Evolutionary conservation across 2,329 filamentous ascomycete genomes (phyloP).

Genomic region (Fusarium sp.): DNA sequence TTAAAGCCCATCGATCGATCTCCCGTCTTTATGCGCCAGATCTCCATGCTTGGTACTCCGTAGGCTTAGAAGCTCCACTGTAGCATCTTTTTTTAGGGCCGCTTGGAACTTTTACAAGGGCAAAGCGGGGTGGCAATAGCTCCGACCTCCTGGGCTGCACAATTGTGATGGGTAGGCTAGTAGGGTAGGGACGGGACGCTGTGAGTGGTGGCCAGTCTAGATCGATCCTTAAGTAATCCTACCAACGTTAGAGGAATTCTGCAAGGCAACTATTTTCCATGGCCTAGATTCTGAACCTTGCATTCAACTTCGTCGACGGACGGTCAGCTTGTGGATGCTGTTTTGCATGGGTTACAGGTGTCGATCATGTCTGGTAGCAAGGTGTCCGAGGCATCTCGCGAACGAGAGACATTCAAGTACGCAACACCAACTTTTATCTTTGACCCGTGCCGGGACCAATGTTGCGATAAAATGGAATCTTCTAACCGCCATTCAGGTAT

Average conservation of each 20-base stretch:
- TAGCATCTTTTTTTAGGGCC: background rate
- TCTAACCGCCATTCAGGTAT: conserved; percentile 30
- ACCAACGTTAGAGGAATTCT: conserved; percentile 10
- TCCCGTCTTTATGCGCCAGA: conserved; percentile 13
- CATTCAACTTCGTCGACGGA: conserved; percentile 1
- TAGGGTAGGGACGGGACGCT: too few relatives aligned
- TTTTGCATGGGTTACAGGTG: conserved; percentile 5
- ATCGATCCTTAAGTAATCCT: conserved; percentile 27
- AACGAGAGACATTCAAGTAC: conserved; percentile 53
- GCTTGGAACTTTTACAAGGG: background rate
- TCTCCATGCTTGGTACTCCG: conserved; percentile 12
- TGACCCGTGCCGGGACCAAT: background rate
- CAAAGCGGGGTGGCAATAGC: conserved; percentile 20
- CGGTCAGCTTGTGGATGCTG: conserved; percentile 8
- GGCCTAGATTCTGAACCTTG: conserved; percentile 2
- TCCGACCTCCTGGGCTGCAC: too few relatives aligned
- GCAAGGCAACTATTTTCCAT: conserved; percentile 8
- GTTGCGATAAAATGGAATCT: background rate
- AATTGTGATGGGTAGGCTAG: background rate
- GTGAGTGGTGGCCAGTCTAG: conserved; percentile 1
- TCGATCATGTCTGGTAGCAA: conserved; percentile 19
- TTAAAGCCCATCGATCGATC: conserved; percentile 29
- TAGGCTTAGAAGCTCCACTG: conserved; percentile 14
- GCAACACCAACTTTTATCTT: background rate
- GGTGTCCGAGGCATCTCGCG: conserved; percentile 47